Conservation (phyloP, 352 stramenopile genomes). For the Phytopythium mirpurense region DNA sequence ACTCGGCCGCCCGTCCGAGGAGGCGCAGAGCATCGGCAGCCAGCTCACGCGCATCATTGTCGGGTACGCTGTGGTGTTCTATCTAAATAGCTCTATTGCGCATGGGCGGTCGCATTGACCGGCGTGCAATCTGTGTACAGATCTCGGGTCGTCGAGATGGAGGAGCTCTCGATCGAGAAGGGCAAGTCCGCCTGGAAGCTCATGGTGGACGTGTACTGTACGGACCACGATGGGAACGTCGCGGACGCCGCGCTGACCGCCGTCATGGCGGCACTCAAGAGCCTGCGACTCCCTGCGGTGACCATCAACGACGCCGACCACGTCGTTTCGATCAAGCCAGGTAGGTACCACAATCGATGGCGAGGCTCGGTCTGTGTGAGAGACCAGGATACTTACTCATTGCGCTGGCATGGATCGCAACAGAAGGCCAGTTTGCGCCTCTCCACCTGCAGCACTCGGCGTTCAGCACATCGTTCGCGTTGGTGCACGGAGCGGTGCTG, state of each 20-base stretch:
- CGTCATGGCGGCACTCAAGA: conserved; percentile 67
- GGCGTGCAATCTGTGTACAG: conserved; percentile 29
- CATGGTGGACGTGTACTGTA: conserved; percentile 74
- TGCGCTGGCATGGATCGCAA: not conserved
- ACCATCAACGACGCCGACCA: conserved; percentile 61
- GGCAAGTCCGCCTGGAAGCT: conserved; percentile 80
- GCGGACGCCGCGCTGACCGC: conserved; percentile 63
- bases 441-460: conserved; percentile 55
- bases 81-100: too few species aligned
- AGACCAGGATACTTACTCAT: not conserved
- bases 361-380: too few species aligned
- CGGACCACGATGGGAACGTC: conserved; percentile 82
- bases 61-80: conserved; percentile 33
- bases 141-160: conserved; percentile 76
- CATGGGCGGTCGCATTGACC: too few species aligned
- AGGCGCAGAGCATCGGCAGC: conserved; percentile 73
- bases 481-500: conserved; percentile 50
- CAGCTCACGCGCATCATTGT: conserved; percentile 69
- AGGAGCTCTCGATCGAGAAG: conserved; percentile 62
- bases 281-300: conserved; percentile 53
- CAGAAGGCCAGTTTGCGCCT: conserved; percentile 42
- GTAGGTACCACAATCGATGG: too few species aligned
- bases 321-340: conserved; percentile 59
- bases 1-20: conserved; percentile 64
- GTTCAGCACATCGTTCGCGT: conserved; percentile 62